Conservation (phyloP, 2,329 filamentous ascomycete genomes). For the Beauveria bassiana region DNA sequence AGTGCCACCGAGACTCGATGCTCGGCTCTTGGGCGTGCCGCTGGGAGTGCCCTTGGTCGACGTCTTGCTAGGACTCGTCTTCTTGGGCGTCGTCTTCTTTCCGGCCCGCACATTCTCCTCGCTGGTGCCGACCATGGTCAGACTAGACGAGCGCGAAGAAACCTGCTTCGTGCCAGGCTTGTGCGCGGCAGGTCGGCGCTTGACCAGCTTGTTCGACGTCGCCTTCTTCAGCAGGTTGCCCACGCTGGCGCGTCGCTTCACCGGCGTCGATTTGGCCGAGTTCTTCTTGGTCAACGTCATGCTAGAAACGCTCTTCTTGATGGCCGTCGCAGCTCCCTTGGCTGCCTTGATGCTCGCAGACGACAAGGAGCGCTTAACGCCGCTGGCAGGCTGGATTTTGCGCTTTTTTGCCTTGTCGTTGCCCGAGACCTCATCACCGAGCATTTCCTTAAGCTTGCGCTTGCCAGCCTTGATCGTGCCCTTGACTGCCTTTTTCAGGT, state of each 20-base stretch:
- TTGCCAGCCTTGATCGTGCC: conserved; percentile 41
- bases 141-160: conserved; percentile 16
- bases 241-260: conserved; percentile 20
- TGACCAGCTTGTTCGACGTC: conserved; percentile 15
- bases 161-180: background rate
- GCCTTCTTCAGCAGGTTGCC: conserved; percentile 23
- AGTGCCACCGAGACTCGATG: background rate
- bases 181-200: background rate
- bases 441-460: conserved; percentile 47
- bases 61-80: conserved; percentile 3
- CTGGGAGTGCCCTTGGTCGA: conserved; percentile 14
- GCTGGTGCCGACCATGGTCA: conserved; percentile 14
- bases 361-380: conserved; percentile 28
- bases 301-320: conserved; percentile 30
- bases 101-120: conserved; percentile 11
- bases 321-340: conserved; percentile 28
- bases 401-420: conserved; percentile 42
- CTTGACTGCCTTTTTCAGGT: conserved; percentile 31
- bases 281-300: conserved; percentile 24
- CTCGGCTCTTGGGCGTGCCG: conserved; percentile 12
- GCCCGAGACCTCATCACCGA: conserved; percentile 32
- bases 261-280: conserved; percentile 18
- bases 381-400: conserved; percentile 27
- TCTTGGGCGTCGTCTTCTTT: conserved; percentile 8
- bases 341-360: conserved; percentile 27